Evolutionary conservation across 192 early-diverging fungal genomes (phyloP), one percentile per base, ranked within the genome.

Genomic region (Chytriomyces sp.): DNA sequence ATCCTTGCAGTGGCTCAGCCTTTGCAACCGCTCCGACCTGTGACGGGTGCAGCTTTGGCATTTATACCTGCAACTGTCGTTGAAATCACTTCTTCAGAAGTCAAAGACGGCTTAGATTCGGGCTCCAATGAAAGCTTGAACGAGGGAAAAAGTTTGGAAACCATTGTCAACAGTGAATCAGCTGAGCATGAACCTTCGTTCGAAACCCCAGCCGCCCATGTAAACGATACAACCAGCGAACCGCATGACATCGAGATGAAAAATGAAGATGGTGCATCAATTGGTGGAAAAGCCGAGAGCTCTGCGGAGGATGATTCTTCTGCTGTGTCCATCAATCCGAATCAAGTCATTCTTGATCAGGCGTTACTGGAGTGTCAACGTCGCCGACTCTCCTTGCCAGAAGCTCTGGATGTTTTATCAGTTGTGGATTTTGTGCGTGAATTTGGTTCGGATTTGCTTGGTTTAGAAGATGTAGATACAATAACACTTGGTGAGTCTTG

Each of bases 401-500:
- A 77, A 47, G 73, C 76, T 8, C 24, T 77, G 47, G 76, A 77
- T 47, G 24, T 77, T 16, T 60, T 77, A 6, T 24, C 66, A n/a
- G 76, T 77, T 9, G 76, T 77, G 1, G 76, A 77, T 45, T 69
- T 77, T 28, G 18, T 77, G 4, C 11, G 57, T 9, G 76, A 57
- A 26, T 77, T 77, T 69, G 76, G 76, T 7, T 9, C 9, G 8
- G 76, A 69, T 10, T 45, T 77, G 48, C 47, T 77, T 6, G 46
- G 45, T 18, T 28, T 77, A n/a, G 23, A 77, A 3, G 53, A 16
- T 53, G 53, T 46, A 5, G 16, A 53, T 10, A 28, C 9, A 16
- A 8, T 77, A 6, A 45, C 76, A 11, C 46, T 77, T 13, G 76
- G 76, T 69, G 45, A 7, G 76, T 47, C 13, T 47, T 47, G 35